phyloP scores from a whole-genome alignment of 768 basidiomycete species.

The Lentinula raphanica region DNA sequence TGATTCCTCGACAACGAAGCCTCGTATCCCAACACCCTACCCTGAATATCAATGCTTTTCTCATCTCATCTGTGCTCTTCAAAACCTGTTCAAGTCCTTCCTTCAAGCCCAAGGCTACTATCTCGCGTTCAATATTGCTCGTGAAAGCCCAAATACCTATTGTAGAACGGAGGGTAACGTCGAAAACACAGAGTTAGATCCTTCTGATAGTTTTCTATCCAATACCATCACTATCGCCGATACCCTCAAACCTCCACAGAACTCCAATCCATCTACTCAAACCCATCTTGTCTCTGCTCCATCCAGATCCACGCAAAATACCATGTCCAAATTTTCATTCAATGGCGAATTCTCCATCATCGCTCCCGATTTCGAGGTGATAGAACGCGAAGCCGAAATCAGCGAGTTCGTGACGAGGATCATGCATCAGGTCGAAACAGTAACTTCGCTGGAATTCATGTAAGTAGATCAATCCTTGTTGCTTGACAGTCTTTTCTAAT shows the following conservation, averaged over 20 bases:
- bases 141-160: background rate
- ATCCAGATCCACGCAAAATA: background rate
- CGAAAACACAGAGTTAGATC: background rate
- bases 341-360: conserved; percentile 5
- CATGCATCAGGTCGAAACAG: background rate
- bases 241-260: background rate
- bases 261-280: background rate
- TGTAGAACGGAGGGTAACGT: background rate
- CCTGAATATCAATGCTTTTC: conserved; percentile 1
- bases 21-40: background rate
- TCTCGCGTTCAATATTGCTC: background rate
- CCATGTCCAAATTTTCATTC: conserved; percentile 1
- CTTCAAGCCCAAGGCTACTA: conserved; percentile 1
- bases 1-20: background rate
- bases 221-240: background rate
- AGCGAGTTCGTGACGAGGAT: background rate
- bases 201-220: background rate
- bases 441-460: background rate
- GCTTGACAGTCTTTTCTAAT: no score
- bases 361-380: background rate
- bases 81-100: background rate
- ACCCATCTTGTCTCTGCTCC: background rate
- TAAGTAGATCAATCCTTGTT: background rate
- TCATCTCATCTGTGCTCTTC: background rate
- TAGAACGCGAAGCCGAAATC: background rate